phyloP scores from a whole-genome alignment of 768 basidiomycete species.

The Boletus eberwhitei region DNA sequence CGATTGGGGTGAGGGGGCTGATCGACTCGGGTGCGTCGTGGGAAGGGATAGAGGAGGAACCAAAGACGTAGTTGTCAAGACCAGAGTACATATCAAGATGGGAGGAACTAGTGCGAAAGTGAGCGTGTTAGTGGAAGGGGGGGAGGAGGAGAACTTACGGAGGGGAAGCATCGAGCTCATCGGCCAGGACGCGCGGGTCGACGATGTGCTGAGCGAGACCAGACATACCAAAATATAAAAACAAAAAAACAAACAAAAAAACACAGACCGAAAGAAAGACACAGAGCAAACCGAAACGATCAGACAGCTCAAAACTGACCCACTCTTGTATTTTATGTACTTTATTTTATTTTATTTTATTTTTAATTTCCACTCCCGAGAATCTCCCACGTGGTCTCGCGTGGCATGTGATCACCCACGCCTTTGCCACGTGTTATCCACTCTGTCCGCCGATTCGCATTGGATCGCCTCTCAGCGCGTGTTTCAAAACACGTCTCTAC shows the following conservation, averaged over 20 bases:
- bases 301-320: background rate
- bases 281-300: background rate
- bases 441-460: no score
- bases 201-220: slow-evolving; percentile 27
- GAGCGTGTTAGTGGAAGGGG: background rate
- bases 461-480: no score
- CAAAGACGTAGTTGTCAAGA: slow-evolving; percentile 43
- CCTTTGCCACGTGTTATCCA: no score
- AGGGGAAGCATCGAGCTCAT: slow-evolving; percentile 18
- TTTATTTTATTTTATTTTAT: slow-evolving; percentile 3
- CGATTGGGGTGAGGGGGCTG: slow-evolving; percentile 37
- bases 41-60: slow-evolving; percentile 22
- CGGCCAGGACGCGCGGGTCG: slow-evolving; percentile 28
- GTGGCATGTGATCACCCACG: slow-evolving; percentile 16
- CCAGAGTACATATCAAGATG: slow-evolving; percentile 34
- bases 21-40: slow-evolving; percentile 26
- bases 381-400: slow-evolving; percentile 26
- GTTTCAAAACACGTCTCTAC: no score
- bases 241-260: background rate
- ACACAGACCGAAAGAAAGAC: background rate
- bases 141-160: background rate
- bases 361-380: background rate
- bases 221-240: slow-evolving; percentile 6
- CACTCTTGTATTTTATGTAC: slow-evolving; percentile 9
- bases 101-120: background rate